Percentiles rank a stretch among this genome's conserved stretches.
Conservation (phyloP, 257 asterid species). For the Primulina huaijiensis region DNA sequence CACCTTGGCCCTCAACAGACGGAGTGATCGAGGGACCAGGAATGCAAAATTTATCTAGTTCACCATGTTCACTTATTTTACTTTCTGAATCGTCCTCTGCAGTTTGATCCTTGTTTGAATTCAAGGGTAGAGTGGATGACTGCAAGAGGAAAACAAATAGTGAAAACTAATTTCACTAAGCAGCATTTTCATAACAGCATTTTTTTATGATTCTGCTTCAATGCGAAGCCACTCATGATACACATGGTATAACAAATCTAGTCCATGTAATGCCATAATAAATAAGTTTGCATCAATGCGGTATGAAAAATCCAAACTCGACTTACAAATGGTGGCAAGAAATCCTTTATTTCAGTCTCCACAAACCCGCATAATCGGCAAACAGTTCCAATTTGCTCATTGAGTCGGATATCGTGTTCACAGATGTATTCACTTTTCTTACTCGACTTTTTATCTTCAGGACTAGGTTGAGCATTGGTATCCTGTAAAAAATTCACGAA, state of each 20-base stretch:
- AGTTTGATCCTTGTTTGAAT: conserved; percentile 55
- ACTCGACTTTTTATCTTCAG: conserved; percentile 32
- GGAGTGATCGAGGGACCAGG: conserved; percentile 53
- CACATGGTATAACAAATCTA: neutral
- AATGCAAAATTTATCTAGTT: conserved; percentile 42
- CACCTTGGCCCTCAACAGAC: conserved; percentile 41
- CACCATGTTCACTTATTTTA: conserved; percentile 37
- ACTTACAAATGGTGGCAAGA: conserved; percentile 85
- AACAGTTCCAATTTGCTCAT: conserved; percentile 80
- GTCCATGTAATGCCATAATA: neutral
- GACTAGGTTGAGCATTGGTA: conserved; percentile 28
- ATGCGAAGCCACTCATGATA: no score
- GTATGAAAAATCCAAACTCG: conserved; percentile 4
- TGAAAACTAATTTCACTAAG: no score
- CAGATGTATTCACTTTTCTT: conserved; percentile 38
- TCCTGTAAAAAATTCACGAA: conserved; percentile 37
- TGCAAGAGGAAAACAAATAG: conserved; percentile 23
- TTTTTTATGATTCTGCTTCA: neutral
- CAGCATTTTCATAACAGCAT: no score
- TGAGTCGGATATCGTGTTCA: conserved; percentile 70
- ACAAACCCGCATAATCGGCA: conserved; percentile 78
- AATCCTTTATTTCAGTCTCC: conserved; percentile 77
- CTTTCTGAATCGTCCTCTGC: conserved; percentile 46
- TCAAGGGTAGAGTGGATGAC: conserved; percentile 38
- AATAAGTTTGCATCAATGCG: no score